Percentiles rank a stretch among this genome's conserved stretches.
These are phyloP conservation scores for Mucor sp. DNA, from an alignment of 371 early-diverging fungal species.

Conservation along the genomic window DNA sequence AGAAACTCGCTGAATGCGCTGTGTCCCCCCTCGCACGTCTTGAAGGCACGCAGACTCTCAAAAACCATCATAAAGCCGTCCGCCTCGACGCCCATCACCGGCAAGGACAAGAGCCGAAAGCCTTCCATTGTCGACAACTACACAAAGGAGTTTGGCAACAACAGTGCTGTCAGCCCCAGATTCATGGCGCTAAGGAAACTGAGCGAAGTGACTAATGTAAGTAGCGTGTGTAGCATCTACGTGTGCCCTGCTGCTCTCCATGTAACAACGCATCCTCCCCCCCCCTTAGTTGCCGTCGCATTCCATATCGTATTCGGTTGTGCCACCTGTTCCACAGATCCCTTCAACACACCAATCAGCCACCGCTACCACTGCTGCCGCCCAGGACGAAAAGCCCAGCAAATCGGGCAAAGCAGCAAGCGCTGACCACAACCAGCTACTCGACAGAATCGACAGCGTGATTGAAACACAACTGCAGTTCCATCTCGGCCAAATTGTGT, in stretches of 20 bases:
- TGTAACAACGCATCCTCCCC: neutral
- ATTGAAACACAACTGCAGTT: conserved; percentile 32
- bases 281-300: conserved; percentile 17
- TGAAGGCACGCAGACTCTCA: conserved; percentile 32
- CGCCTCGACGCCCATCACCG: conserved; percentile 6
- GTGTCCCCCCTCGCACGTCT: conserved; percentile 42
- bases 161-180: conserved; percentile 48
- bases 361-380: neutral
- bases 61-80: conserved; percentile 18
- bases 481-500: conserved; percentile 35
- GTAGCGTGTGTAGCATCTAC: neutral
- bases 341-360: neutral
- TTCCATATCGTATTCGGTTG: conserved; percentile 11
- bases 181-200: conserved; percentile 49
- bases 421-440: neutral
- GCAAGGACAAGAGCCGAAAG: conserved; percentile 5
- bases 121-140: conserved; percentile 10
- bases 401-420: neutral
- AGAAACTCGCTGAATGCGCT: conserved; percentile 22
- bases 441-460: conserved; percentile 27
- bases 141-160: conserved; percentile 17
- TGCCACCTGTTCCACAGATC: conserved; percentile 24
- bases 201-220: conserved; percentile 37
- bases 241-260: neutral
- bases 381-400: neutral